Percentiles rank a stretch among this genome's conserved stretches.
phyloP scores from a whole-genome alignment of 2,329 filamentous ascomycete genomes.

The Pseudogymnoascus sp. region DNA sequence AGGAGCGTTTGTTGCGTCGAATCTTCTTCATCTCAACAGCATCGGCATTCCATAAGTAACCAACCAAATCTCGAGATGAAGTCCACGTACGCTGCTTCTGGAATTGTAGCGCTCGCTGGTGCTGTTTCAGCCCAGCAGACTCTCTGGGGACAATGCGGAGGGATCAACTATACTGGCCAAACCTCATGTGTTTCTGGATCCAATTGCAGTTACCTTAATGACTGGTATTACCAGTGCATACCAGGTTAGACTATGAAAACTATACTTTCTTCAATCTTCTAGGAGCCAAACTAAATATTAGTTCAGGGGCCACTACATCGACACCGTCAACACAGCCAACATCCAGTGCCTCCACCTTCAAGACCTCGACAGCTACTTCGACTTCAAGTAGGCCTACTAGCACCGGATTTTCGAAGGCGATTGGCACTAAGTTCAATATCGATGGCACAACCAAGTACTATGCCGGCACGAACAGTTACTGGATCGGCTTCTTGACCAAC shows the following conservation, averaged over 20 bases:
- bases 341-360: neutral
- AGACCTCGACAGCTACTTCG: slow-evolving; percentile 10
- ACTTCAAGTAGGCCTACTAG: slow-evolving; percentile 13
- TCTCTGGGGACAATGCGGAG: slow-evolving; percentile 16
- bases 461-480: slow-evolving; percentile 44
- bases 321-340: neutral
- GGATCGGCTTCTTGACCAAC: slow-evolving; percentile 47
- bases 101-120: too few relatives aligned
- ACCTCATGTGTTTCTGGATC: slow-evolving; percentile 17
- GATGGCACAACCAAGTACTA: slow-evolving; percentile 43
- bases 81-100: too few relatives aligned
- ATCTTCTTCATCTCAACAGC: too few relatives aligned
- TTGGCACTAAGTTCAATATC: slow-evolving; percentile 34
- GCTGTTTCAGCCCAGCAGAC: slow-evolving; percentile 9
- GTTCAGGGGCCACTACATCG: slow-evolving; percentile 4
- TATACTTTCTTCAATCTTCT: neutral
- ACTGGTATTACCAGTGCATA: slow-evolving; percentile 18
- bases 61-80: too few relatives aligned
- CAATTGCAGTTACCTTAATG: slow-evolving; percentile 17
- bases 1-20: too few relatives aligned
- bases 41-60: too few relatives aligned
- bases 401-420: slow-evolving; percentile 20
- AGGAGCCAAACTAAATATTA: neutral
- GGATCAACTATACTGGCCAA: slow-evolving; percentile 13
- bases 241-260: slow-evolving; percentile 13